Evolutionary conservation across 2,329 filamentous ascomycete genomes (phyloP).

Genomic region (Fusarium siculi): DNA sequence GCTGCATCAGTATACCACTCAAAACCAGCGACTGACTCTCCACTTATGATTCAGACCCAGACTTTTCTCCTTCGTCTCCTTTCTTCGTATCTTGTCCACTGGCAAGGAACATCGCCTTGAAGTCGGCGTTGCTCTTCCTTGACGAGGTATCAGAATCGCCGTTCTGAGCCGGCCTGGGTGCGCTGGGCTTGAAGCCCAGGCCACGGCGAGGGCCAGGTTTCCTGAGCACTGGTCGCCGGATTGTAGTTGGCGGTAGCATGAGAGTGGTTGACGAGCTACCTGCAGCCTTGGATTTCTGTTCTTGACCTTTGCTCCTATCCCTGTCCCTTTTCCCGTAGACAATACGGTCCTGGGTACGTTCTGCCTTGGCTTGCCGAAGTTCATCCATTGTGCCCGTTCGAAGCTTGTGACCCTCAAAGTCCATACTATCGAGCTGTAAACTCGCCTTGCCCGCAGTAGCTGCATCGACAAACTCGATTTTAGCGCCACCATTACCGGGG

Average conservation of each 20-base stretch:
- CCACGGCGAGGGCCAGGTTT: slow-evolving; percentile 54
- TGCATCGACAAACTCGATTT: slow-evolving; percentile 81
- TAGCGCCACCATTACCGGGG: slow-evolving; percentile 84
- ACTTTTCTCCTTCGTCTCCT: not conserved
- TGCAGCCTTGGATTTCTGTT: slow-evolving; percentile 31
- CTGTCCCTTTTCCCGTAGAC: slow-evolving; percentile 45
- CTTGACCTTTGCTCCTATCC: slow-evolving; percentile 44
- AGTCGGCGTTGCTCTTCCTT: slow-evolving; percentile 67
- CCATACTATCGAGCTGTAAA: slow-evolving; percentile 65
- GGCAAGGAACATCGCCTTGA: slow-evolving; percentile 63
- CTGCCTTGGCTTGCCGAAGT: slow-evolving; percentile 62
- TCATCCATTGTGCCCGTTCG: slow-evolving; percentile 65
- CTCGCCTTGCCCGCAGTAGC: slow-evolving; percentile 77
- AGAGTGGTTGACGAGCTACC: slow-evolving; percentile 43
- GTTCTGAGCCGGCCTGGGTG: slow-evolving; percentile 29
- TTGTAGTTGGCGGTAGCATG: slow-evolving; percentile 56
- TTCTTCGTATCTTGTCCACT: slow-evolving; percentile 30
- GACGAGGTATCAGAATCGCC: slow-evolving; percentile 45
- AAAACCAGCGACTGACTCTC: slow-evolving; percentile 1
- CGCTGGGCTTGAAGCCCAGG: slow-evolving; percentile 54
- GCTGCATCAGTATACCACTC: slow-evolving; percentile 20
- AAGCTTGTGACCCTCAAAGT: slow-evolving; percentile 65
- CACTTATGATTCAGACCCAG: slow-evolving; percentile 13
- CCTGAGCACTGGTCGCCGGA: slow-evolving; percentile 57
- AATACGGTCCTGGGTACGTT: slow-evolving; percentile 48